Evolutionary conservation across 2,329 filamentous ascomycete species (phyloP), one percentile per base, ranked within the genome.

Genomic region (Lasiodiplodia citricola): DNA sequence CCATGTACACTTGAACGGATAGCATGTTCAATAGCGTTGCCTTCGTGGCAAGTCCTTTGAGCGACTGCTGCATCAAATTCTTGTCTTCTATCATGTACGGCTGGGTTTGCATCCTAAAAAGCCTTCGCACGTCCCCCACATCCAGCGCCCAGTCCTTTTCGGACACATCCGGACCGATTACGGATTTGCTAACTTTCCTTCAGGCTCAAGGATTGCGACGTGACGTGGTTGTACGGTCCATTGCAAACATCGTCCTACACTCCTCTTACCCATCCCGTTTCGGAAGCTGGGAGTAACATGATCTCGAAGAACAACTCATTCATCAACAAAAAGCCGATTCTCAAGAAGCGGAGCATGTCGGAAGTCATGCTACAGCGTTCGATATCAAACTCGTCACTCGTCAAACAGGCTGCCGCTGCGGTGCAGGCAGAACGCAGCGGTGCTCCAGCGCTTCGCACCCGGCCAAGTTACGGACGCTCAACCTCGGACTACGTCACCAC

Each of bases 321-420:
- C 71, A 81, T 91, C 72, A 88, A 89, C 74, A 93, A 94, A 81
- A 97, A 97, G 81, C 93, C 94, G 1, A 98, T 98, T 70, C 82
- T 99, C 69, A 98, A 98, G 83, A 98, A 97, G 85, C 89, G 94
- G 72, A 97, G 93, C 80, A 95, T 97, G 86, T 98, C 95, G 0
- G 95, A 98, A 80, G 87, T 96, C 52, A 97, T 98, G 88, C 87
- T 98, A 10, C 94, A 97, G 78, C 88, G 91, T 71, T 97, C 94
- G 0, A 80, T 97, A 8, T 97, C 94, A 1, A 90, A 93, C 1
- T 95, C 94, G 2, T 97, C 94, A 5, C 85, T 98, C 18, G 83
- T 98, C 21, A 95, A 96, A 80, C 93, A 97, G 80, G 94, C 94
- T 7, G 92, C 93, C 0, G 93, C 93, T 23, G 92, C 92, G 23